phyloP scores from a whole-genome alignment of 2,329 filamentous ascomycete species.

The Aspergillus pseudoterreus region DNA sequence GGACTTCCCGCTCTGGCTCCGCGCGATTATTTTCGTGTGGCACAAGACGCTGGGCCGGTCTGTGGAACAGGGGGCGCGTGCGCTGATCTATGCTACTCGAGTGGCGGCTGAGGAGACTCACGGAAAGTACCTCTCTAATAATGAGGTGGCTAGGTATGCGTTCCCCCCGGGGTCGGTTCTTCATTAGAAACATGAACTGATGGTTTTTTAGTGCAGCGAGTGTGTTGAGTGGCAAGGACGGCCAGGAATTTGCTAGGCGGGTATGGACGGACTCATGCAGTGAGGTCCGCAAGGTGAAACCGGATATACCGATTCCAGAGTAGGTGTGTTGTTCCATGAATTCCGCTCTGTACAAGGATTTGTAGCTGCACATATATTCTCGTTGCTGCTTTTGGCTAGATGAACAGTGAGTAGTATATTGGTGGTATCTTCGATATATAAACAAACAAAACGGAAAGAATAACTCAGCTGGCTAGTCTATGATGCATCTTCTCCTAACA shows the following conservation, averaged over 20 bases:
- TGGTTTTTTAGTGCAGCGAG: not conserved
- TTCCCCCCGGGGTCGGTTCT: no score
- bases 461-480: not conserved
- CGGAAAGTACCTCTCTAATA: constrained; percentile 10
- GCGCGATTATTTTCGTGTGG: constrained; percentile 6
- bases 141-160: constrained; percentile 2
- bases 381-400: not conserved
- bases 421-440: not conserved
- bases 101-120: constrained; percentile 11
- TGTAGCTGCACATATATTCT: no score
- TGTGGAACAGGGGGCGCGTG: constrained; percentile 6
- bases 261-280: not conserved
- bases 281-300: not conserved
- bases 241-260: not conserved
- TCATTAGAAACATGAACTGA: not conserved
- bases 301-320: not conserved
- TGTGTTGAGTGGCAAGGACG: not conserved
- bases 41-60: constrained; percentile 1
- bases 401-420: not conserved
- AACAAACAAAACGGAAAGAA: not conserved
- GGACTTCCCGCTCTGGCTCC: constrained; percentile 8
- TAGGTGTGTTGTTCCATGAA: not conserved
- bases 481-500: not conserved
- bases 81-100: constrained; percentile 10
- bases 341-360: not conserved